Conservation (phyloP, 2,329 filamentous ascomycete genomes). For the Cyphellophora attinorum region DNA sequence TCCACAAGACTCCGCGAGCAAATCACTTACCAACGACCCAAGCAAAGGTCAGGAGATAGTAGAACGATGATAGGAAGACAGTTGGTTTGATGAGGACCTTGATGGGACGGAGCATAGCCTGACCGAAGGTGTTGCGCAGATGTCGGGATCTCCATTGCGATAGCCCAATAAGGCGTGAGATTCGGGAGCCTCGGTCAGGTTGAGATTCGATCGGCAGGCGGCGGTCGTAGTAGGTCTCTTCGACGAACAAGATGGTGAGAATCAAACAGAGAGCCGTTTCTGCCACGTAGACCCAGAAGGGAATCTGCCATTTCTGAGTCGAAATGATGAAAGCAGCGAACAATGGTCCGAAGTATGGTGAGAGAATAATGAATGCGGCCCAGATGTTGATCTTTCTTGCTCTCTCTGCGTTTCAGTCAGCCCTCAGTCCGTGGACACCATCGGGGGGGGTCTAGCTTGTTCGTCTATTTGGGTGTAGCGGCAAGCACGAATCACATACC, state of each 20-base stretch:
- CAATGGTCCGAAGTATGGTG: slow-evolving; percentile 19
- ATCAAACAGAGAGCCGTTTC: slow-evolving; percentile 23
- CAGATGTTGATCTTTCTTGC: slow-evolving; percentile 31
- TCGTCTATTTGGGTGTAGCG: too few relatives aligned
- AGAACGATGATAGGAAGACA: slow-evolving; percentile 25
- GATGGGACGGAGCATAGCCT: slow-evolving; percentile 27
- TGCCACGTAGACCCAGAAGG: slow-evolving; percentile 27
- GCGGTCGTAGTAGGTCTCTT: slow-evolving; percentile 31
- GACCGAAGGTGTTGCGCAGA: slow-evolving; percentile 23
- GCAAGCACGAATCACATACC: too few relatives aligned
- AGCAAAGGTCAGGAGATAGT: slow-evolving; percentile 31
- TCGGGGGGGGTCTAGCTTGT: too few relatives aligned
- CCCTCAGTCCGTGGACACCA: too few relatives aligned
- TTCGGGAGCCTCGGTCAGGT: slow-evolving; percentile 20
- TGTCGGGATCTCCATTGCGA: slow-evolving; percentile 15
- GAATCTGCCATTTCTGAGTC: slow-evolving; percentile 26
- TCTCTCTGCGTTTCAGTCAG: too few relatives aligned
- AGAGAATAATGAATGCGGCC: slow-evolving; percentile 26
- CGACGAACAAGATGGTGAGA: slow-evolving; percentile 24
- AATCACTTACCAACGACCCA: slow-evolving; percentile 37
- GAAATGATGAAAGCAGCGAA: slow-evolving; percentile 27
- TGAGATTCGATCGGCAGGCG: slow-evolving; percentile 12
- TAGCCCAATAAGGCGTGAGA: slow-evolving; percentile 22
- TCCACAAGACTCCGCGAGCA: too few relatives aligned
- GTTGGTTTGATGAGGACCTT: slow-evolving; percentile 29